Percentiles rank a stretch among this genome's conserved stretches.
These are phyloP conservation scores for Westerdykella ornata DNA, from an alignment of 2,329 filamentous ascomycete genomes.

Conservation along the genomic window DNA sequence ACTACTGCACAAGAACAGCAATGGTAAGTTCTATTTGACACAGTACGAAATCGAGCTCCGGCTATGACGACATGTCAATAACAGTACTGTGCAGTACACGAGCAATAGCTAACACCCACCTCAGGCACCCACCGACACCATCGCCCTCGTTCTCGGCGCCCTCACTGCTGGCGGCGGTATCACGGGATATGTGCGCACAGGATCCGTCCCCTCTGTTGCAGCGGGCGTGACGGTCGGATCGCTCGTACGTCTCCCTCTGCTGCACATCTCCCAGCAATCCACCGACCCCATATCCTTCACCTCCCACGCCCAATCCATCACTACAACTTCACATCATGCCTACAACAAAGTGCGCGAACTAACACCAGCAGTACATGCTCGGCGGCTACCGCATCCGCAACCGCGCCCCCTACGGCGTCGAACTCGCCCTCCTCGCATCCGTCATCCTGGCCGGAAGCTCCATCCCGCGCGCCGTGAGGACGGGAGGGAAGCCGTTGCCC, in stretches of 20 bases:
- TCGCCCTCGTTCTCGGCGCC: constrained; percentile 71
- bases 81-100: too few species aligned
- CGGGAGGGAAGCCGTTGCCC: constrained; percentile 71
- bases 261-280: not conserved
- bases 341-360: not conserved
- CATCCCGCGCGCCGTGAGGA: constrained; percentile 78
- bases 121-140: constrained; percentile 44
- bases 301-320: not conserved
- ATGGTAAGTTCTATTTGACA: not conserved
- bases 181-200: constrained; percentile 76
- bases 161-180: constrained; percentile 83
- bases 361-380: constrained; percentile 54
- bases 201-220: constrained; percentile 77
- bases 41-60: not conserved
- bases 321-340: not conserved
- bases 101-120: not conserved
- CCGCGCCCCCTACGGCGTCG: constrained; percentile 71
- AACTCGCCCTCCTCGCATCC: constrained; percentile 82
- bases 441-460: constrained; percentile 76
- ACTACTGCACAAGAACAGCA: not conserved
- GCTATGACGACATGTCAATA: not conserved
- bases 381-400: constrained; percentile 75
- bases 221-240: constrained; percentile 78
- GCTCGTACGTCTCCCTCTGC: constrained; percentile 43
- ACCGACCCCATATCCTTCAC: not conserved